Evolutionary conservation across 2,329 filamentous ascomycete genomes (phyloP).

Genomic region (Trichoderma guizhouense): DNA sequence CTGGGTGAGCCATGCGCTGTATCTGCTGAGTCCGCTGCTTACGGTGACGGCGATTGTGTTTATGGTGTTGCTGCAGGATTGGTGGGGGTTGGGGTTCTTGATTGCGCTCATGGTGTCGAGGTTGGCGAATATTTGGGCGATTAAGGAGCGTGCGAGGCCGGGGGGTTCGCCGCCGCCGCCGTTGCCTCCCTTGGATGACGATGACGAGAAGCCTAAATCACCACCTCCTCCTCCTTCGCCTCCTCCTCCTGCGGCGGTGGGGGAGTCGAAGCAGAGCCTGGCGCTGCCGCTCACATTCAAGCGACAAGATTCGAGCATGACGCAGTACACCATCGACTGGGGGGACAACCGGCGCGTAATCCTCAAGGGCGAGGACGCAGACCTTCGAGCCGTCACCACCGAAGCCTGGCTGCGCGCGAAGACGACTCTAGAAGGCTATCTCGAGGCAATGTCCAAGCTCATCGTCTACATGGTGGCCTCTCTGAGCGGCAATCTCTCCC

Average conservation of each 20-base stretch:
- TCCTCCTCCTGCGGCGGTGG: not conserved
- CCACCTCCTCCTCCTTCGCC: not conserved
- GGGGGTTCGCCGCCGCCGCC: not conserved
- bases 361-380: constrained; percentile 51
- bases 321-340: constrained; percentile 52
- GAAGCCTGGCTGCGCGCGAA: constrained; percentile 54
- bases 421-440: constrained; percentile 48
- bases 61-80: constrained; percentile 47
- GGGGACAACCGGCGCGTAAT: constrained; percentile 49
- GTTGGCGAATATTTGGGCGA: constrained; percentile 53
- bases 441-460: constrained; percentile 52
- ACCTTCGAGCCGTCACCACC: constrained; percentile 58
- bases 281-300: not conserved
- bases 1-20: constrained; percentile 47
- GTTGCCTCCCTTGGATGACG: not conserved
- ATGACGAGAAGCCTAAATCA: not conserved
- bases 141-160: constrained; percentile 46
- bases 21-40: constrained; percentile 45
- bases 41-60: constrained; percentile 43
- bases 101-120: constrained; percentile 51
- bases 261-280: not conserved
- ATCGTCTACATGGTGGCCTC: constrained; percentile 57
- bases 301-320: constrained; percentile 20
- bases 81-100: constrained; percentile 49
- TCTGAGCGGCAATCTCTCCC: constrained; percentile 53